Evolutionary conservation across 2,329 filamentous ascomycete genomes (phyloP).

Genomic region (Phialocephala sp.): DNA sequence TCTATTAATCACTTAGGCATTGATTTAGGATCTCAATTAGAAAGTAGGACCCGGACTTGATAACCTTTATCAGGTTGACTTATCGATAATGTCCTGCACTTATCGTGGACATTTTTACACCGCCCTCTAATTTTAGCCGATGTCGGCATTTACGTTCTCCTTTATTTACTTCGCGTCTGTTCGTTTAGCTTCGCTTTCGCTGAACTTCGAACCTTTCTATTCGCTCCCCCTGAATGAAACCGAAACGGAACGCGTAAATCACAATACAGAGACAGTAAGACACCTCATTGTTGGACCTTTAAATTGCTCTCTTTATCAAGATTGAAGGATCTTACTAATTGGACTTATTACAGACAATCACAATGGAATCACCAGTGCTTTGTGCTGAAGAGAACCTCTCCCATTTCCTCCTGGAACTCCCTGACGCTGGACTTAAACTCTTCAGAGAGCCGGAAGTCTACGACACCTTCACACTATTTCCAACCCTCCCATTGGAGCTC

Average conservation of each 20-base stretch:
- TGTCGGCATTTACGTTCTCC: too few relatives aligned
- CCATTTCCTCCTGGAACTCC: background rate
- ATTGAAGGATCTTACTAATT: background rate
- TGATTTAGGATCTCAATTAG: too few relatives aligned
- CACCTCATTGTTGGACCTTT: background rate
- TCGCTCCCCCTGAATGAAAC: background rate
- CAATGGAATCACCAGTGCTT: background rate
- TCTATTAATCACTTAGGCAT: too few relatives aligned
- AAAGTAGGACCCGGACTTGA: too few relatives aligned
- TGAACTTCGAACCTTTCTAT: too few relatives aligned
- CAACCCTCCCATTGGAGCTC: background rate
- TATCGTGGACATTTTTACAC: too few relatives aligned
- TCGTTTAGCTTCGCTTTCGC: too few relatives aligned
- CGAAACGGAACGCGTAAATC: background rate
- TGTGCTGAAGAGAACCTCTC: background rate
- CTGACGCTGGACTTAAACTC: background rate
- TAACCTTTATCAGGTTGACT: too few relatives aligned
- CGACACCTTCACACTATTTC: background rate
- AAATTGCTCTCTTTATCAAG: background rate
- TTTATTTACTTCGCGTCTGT: too few relatives aligned
- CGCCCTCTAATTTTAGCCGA: too few relatives aligned
- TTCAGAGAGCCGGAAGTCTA: background rate
- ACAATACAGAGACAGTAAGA: background rate
- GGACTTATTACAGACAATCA: too few relatives aligned
- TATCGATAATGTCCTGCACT: too few relatives aligned